phyloP scores from a whole-genome alignment of 2,329 filamentous ascomycete species.

The Arachnomyces sp. region DNA sequence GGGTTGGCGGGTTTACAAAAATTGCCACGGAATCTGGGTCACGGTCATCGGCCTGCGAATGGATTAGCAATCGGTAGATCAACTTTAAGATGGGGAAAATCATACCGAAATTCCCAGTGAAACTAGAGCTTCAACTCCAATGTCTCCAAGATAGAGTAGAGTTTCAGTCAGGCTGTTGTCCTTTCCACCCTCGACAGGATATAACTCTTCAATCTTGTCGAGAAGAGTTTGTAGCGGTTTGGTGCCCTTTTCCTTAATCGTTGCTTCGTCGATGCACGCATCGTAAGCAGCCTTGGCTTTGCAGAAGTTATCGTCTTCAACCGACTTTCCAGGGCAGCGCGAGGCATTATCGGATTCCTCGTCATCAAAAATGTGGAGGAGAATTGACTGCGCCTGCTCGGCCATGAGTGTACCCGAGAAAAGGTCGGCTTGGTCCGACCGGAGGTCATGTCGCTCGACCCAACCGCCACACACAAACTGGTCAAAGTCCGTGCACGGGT shows the following conservation, averaged over 20 bases:
- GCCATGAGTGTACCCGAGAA: slow-evolving; percentile 55
- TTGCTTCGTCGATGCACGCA: slow-evolving; percentile 56
- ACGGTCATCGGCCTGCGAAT: slow-evolving; percentile 42
- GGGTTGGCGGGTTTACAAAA: slow-evolving; percentile 36
- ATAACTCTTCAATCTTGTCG: slow-evolving; percentile 41
- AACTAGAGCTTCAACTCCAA: slow-evolving; percentile 29
- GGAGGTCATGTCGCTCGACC: slow-evolving; percentile 55
- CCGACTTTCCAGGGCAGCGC: slow-evolving; percentile 20
- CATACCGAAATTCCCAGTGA: slow-evolving; percentile 26
- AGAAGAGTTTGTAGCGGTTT: slow-evolving; percentile 51
- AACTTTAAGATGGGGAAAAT: not conserved
- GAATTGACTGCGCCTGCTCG: slow-evolving; percentile 50
- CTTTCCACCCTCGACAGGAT: slow-evolving; percentile 25
- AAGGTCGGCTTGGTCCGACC: slow-evolving; percentile 53
- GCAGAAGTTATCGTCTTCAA: slow-evolving; percentile 47
- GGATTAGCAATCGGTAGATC: slow-evolving; percentile 1
- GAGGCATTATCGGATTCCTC: slow-evolving; percentile 15
- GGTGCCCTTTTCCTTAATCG: slow-evolving; percentile 47
- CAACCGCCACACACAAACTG: slow-evolving; percentile 61
- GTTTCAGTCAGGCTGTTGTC: slow-evolving; percentile 26
- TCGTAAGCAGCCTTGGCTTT: slow-evolving; percentile 58
- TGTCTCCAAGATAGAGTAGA: slow-evolving; percentile 29
- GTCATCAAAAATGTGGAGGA: slow-evolving; percentile 57
- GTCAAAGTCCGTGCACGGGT: slow-evolving; percentile 63
- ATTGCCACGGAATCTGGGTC: slow-evolving; percentile 47